phyloP scores from a whole-genome alignment of 2,329 filamentous ascomycete genomes.

The Drechmeria coniospora region DNA sequence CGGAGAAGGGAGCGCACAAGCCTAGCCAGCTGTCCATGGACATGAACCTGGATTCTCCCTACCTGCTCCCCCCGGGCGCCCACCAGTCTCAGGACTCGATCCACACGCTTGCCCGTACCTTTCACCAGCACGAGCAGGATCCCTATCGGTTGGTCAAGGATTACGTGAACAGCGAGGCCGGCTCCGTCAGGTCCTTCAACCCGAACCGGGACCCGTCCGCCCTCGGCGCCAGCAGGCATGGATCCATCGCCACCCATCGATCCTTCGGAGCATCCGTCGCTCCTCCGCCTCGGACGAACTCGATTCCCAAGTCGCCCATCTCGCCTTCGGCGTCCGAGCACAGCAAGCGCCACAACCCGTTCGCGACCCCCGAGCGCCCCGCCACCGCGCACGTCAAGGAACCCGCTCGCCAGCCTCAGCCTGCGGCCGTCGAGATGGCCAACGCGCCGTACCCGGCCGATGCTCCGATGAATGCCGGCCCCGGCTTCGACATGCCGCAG shows the following conservation, averaged over 20 bases:
- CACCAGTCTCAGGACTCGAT: conserved; percentile 74
- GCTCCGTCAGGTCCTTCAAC: conserved; percentile 38
- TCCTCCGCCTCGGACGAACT: conserved; percentile 22
- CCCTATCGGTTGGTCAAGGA: conserved; percentile 56
- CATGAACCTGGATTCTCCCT: conserved; percentile 68
- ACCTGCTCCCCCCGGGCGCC: conserved; percentile 74
- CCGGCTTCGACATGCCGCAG: conserved; percentile 11
- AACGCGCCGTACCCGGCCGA: conserved; percentile 17
- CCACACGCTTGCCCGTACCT: conserved; percentile 65
- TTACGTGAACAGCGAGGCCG: conserved; percentile 41
- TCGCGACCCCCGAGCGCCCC: conserved; percentile 15
- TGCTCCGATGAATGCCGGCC: conserved; percentile 2
- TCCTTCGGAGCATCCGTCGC: conserved; percentile 11
- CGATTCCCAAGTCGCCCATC: conserved; percentile 25
- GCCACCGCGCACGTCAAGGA: conserved; percentile 9
- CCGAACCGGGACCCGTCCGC: conserved; percentile 27
- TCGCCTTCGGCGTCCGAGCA: conserved; percentile 10
- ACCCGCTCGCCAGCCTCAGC: conserved; percentile 14
- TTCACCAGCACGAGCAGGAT: conserved; percentile 58
- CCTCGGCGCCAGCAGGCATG: conserved; percentile 23
- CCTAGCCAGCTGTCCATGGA: conserved; percentile 51
- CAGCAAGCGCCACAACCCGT: conserved; percentile 20
- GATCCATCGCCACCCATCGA: conserved; percentile 13
- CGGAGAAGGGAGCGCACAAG: conserved; percentile 35
- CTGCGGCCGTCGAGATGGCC: conserved; percentile 24